These are phyloP conservation scores for Tetrahymena malaccensis DNA, from an alignment of 73 alveolate genomes.

Conservation along the genomic window DNA sequence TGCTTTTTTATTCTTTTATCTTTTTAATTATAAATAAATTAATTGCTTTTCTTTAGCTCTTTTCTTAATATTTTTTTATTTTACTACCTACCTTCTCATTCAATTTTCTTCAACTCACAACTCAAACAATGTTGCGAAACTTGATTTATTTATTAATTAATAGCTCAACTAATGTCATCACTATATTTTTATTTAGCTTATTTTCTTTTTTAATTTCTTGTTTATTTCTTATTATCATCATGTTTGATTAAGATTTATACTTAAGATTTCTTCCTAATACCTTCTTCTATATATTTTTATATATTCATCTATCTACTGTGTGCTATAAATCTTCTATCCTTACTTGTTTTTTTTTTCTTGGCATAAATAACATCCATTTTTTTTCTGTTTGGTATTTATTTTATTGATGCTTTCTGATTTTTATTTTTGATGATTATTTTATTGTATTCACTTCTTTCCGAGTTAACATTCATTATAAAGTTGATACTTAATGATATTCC, in stretches of 20 bases:
- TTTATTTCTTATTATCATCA: not conserved
- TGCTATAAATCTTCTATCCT: not conserved
- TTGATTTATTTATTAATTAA: not conserved
- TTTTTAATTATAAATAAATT: not conserved
- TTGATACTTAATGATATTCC: too few relatives aligned
- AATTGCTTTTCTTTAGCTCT: not conserved
- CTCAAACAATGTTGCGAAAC: not conserved
- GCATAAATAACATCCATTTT: not conserved
- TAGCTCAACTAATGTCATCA: not conserved
- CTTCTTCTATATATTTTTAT: not conserved
- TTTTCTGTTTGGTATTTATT: not conserved
- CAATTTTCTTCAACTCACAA: not conserved
- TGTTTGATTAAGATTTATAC: not conserved
- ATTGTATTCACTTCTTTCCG: not conserved
- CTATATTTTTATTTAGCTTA: not conserved
- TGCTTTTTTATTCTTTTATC: not conserved
- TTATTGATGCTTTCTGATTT: not conserved
- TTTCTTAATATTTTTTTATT: not conserved
- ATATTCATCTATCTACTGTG: not conserved
- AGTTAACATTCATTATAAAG: not conserved
- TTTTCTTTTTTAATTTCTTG: not conserved
- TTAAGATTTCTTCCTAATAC: not conserved
- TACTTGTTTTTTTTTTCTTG: not conserved
- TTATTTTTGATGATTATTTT: not conserved
- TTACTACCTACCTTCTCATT: not conserved